Evolutionary conservation across 2,329 filamentous ascomycete species (phyloP).

Genomic region (Epichloe baconii): DNA sequence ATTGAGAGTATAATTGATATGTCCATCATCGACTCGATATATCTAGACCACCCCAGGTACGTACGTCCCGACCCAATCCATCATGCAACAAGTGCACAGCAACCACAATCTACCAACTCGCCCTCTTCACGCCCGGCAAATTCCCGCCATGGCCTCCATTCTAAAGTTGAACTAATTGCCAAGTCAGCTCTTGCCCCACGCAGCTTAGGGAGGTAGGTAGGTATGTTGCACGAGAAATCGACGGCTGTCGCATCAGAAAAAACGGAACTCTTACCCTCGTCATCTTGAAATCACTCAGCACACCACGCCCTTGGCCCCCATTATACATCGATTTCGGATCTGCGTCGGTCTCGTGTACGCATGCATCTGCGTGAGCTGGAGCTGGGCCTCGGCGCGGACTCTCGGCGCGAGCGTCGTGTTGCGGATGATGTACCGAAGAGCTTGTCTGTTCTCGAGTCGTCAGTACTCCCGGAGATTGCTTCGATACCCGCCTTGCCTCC

Average conservation of each 20-base stretch:
- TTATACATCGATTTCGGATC: conserved; percentile 85
- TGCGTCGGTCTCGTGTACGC: conserved; percentile 87
- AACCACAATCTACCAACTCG: conserved; percentile 62
- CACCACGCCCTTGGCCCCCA: conserved; percentile 83
- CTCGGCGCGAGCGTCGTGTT: conserved; percentile 77
- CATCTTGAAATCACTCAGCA: conserved; percentile 89
- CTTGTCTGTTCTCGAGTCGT: conserved; percentile 51
- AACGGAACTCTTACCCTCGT: conserved; percentile 53
- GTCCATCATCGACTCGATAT: no score
- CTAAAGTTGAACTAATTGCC: conserved; percentile 72
- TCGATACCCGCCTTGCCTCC: not conserved
- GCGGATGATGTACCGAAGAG: conserved; percentile 80
- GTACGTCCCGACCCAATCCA: not conserved
- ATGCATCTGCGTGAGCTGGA: conserved; percentile 91
- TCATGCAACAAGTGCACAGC: not conserved
- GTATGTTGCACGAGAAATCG: not conserved
- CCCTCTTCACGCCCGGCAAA: conserved; percentile 86
- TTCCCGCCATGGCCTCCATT: conserved; percentile 71
- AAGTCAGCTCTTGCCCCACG: conserved; percentile 13
- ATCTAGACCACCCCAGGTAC: no score
- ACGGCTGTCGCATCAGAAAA: not conserved
- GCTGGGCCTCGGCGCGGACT: conserved; percentile 79
- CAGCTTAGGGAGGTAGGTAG: not conserved
- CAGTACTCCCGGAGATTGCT: no score
- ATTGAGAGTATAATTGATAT: no score